A percentile compares a stretch with the other conserved stretches of the same genome.
These are phyloP conservation scores for Wickerhamiella allomyrinae DNA, from an alignment of 805 yeast species.

Conservation along the genomic window DNA sequence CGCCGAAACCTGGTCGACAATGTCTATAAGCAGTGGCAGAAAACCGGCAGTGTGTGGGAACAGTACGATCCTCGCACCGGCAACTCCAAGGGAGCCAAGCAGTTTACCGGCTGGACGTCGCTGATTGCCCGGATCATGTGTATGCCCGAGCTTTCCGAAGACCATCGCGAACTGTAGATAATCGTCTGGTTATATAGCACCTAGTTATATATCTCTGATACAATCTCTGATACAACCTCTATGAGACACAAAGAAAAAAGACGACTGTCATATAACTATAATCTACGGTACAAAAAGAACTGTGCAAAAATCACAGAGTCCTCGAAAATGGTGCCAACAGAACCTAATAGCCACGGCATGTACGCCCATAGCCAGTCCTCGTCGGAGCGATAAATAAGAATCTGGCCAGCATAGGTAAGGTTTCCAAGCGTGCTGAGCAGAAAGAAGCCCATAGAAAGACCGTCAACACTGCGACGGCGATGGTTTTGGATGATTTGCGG, in stretches of 20 bases:
- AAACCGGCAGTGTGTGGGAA: constrained; percentile 80
- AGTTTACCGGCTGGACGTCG: constrained; percentile 91
- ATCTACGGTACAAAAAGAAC: constrained; percentile 41
- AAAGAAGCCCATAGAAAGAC: constrained; percentile 72
- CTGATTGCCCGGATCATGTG: constrained; percentile 66
- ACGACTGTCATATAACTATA: no score
- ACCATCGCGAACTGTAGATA: constrained; percentile 1
- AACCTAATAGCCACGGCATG: constrained; percentile 65
- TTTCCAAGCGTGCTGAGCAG: constrained; percentile 63
- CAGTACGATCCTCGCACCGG: constrained; percentile 75
- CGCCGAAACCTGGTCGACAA: constrained; percentile 56
- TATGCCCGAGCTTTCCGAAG: constrained; percentile 42
- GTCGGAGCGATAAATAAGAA: constrained; percentile 51
- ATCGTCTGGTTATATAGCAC: background rate
- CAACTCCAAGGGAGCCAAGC: constrained; percentile 63
- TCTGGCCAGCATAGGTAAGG: constrained; percentile 60
- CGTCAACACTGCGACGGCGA: constrained; percentile 63
- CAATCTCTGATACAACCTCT: no score
- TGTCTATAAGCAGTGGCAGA: constrained; percentile 51
- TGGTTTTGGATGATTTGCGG: constrained; percentile 83
- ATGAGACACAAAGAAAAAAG: no score
- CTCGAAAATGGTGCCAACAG: constrained; percentile 62
- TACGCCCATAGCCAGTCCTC: constrained; percentile 44
- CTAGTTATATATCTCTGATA: no score
- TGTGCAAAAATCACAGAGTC: constrained; percentile 53